These are phyloP conservation scores for Aureobasidium sp. DNA, from an alignment of 2,329 filamentous ascomycete species.

Conservation along the genomic window DNA sequence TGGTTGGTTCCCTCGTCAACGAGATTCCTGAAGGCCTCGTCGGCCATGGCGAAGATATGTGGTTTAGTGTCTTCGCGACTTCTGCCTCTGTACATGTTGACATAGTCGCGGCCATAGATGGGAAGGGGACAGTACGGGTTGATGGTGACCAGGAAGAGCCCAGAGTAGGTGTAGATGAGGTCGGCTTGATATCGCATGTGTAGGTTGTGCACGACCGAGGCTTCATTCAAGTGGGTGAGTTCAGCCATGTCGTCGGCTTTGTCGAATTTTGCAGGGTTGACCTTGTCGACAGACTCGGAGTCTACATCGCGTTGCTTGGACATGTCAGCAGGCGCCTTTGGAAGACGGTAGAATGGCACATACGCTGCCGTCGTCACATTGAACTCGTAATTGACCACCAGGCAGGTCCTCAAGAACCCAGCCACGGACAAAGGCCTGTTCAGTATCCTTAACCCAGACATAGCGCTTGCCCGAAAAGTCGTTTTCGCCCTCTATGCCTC, in stretches of 20 bases:
- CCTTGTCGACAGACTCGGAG: slow-evolving; percentile 86
- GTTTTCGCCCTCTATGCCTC: slow-evolving; percentile 89
- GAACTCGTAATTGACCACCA: slow-evolving; percentile 64
- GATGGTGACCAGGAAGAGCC: slow-evolving; percentile 90
- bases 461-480: slow-evolving; percentile 98
- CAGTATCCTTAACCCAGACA: slow-evolving; percentile 88
- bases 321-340: slow-evolving; percentile 16
- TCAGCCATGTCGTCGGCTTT: slow-evolving; percentile 99
- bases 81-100: slow-evolving; percentile 95
- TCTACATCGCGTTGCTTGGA: slow-evolving; percentile 76
- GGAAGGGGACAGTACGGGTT: slow-evolving; percentile 93
- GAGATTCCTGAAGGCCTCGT: slow-evolving; percentile 90
- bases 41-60: slow-evolving; percentile 96
- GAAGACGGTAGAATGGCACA: slow-evolving; percentile 27
- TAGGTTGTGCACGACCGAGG: slow-evolving; percentile 94
- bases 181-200: slow-evolving; percentile 93
- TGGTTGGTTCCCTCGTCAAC: slow-evolving; percentile 95
- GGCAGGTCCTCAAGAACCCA: slow-evolving; percentile 79
- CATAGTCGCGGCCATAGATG: slow-evolving; percentile 93
- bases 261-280: slow-evolving; percentile 99
- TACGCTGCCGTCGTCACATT: slow-evolving; percentile 88
- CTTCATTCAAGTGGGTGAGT: slow-evolving; percentile 93
- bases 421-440: slow-evolving; percentile 82
- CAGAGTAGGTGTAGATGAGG: slow-evolving; percentile 95
- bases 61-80: slow-evolving; percentile 90